Percentiles rank a stretch among this genome's conserved stretches.
Evolutionary conservation across 1,139 yeast species (phyloP).

Genomic region (Lodderomyces metapsilosis): DNA sequence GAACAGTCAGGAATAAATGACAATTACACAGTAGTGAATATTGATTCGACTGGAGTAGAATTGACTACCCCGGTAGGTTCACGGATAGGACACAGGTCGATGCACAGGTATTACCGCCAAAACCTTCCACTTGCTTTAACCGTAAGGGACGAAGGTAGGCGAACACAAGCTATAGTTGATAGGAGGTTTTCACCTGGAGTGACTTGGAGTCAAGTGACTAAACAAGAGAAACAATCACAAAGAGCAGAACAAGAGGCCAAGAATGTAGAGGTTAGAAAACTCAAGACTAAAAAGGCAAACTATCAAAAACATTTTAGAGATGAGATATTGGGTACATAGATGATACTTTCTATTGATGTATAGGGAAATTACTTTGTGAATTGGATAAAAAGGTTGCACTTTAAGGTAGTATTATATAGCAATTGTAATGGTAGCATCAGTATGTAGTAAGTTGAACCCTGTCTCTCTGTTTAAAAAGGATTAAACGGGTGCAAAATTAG

Average conservation of each 20-base stretch:
- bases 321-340: slow-evolving; percentile 29
- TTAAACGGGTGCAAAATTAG: too few species aligned
- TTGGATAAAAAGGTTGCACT: too few species aligned
- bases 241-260: slow-evolving; percentile 24
- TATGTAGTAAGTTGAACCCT: too few species aligned
- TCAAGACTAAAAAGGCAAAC: slow-evolving; percentile 30
- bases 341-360: not conserved
- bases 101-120: slow-evolving; percentile 45
- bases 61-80: slow-evolving; percentile 49
- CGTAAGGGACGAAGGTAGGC: slow-evolving; percentile 27
- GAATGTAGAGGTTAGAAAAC: slow-evolving; percentile 26
- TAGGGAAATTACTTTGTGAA: too few species aligned
- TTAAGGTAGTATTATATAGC: too few species aligned
- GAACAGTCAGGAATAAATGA: slow-evolving; percentile 16
- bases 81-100: slow-evolving; percentile 47
- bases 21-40: slow-evolving; percentile 32
- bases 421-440: too few species aligned
- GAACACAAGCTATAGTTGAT: slow-evolving; percentile 40
- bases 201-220: slow-evolving; percentile 26
- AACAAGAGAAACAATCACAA: slow-evolving; percentile 35
- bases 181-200: slow-evolving; percentile 43
- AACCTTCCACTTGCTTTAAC: slow-evolving; percentile 21
- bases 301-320: slow-evolving; percentile 41
- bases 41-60: slow-evolving; percentile 43
- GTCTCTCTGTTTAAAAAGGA: too few species aligned